A percentile compares a stretch with the other conserved stretches of the same genome.
These are phyloP conservation scores for Neocucurbitaria cava DNA, from an alignment of 2,329 filamentous ascomycete species.

Conservation along the genomic window DNA sequence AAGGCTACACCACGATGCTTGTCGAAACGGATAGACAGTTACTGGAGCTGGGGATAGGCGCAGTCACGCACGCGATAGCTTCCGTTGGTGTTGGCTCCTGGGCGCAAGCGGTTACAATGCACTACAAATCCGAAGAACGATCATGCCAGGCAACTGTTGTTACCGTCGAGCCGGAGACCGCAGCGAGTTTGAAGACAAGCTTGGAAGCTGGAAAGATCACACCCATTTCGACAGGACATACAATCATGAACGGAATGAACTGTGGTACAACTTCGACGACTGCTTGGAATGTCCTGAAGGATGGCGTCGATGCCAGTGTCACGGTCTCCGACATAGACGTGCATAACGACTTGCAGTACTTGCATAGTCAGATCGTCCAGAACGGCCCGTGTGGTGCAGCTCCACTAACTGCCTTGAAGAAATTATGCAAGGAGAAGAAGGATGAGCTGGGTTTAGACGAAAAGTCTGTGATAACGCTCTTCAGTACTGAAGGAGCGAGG, in stretches of 20 bases:
- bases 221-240: constrained; percentile 63
- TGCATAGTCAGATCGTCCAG: constrained; percentile 57
- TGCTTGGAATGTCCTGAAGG: constrained; percentile 67
- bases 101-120: constrained; percentile 70
- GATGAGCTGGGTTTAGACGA: constrained; percentile 48
- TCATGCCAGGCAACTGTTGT: constrained; percentile 58
- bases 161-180: constrained; percentile 73
- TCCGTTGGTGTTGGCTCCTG: constrained; percentile 78
- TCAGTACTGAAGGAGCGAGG: constrained; percentile 69
- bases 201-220: constrained; percentile 58
- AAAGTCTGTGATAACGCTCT: constrained; percentile 67
- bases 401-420: constrained; percentile 63
- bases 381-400: constrained; percentile 71
- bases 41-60: constrained; percentile 40
- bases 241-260: constrained; percentile 77
- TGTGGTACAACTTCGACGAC: constrained; percentile 72
- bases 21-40: constrained; percentile 71
- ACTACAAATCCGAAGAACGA: constrained; percentile 62
- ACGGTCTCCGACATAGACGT: constrained; percentile 68
- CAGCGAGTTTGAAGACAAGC: constrained; percentile 63
- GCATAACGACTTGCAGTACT: constrained; percentile 64
- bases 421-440: constrained; percentile 49
- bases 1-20: constrained; percentile 79
- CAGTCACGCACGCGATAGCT: constrained; percentile 62
- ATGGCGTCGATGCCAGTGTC: constrained; percentile 66